A percentile compares a stretch with the other conserved stretches of the same genome.
Evolutionary conservation across 306 rosid genomes (phyloP).

Genomic region (Fragaria iinumae): DNA sequence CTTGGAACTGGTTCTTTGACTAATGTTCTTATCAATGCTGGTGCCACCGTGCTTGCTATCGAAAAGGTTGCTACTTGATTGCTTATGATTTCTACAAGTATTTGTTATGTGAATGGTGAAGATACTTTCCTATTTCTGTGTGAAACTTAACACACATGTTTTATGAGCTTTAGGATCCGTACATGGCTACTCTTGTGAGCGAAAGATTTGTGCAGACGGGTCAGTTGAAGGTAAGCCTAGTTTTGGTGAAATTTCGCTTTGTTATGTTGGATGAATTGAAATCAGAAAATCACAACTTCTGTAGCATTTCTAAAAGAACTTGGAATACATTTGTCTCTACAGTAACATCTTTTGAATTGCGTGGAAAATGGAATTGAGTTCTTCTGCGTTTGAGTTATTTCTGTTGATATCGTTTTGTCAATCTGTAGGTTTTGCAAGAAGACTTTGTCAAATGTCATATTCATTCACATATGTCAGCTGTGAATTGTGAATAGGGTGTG

Average conservation of each 20-base stretch:
- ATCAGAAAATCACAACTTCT: too few species aligned
- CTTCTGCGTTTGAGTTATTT: background rate
- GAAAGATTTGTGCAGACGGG: constrained; percentile 69
- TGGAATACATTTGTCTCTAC: background rate
- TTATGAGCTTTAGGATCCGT: constrained; percentile 56
- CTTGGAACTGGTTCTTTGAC: constrained; percentile 97
- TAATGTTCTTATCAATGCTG: constrained; percentile 57
- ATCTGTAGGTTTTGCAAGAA: constrained; percentile 66
- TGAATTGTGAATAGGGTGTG: too few species aligned
- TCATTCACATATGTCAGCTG: constrained; percentile 48
- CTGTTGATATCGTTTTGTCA: constrained; percentile 4
- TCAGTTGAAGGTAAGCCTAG: constrained; percentile 57
- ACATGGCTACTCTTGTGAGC: constrained; percentile 80
- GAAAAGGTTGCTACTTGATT: constrained; percentile 58
- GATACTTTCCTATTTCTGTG: background rate
- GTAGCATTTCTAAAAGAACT: background rate
- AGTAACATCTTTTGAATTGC: background rate
- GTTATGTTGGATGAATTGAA: background rate
- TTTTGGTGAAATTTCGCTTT: background rate
- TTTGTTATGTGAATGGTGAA: background rate
- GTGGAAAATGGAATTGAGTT: background rate
- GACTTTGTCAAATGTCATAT: constrained; percentile 76
- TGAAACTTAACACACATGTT: background rate
- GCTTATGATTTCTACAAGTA: background rate
- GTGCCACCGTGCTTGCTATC: constrained; percentile 74